Conservation (phyloP, 768 basidiomycete species). For the Rhodotorula kratochvilovae region DNA sequence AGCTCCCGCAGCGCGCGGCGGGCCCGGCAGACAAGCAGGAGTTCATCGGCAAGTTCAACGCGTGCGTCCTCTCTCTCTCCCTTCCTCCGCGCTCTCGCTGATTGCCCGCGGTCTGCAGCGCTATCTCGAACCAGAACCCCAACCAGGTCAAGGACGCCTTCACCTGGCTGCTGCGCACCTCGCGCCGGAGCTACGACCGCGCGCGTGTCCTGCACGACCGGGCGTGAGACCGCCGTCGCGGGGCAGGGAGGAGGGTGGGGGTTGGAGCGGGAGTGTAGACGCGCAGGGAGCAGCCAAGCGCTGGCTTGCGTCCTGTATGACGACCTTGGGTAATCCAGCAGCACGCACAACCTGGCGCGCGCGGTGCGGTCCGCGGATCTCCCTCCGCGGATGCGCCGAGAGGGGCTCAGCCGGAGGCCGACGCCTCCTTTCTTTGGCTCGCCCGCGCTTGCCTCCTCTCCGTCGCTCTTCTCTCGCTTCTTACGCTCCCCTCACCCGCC, state of each 20-base stretch:
- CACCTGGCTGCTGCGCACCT: slow-evolving; percentile 38
- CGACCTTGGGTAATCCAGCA: no score
- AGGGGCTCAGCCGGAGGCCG: no score
- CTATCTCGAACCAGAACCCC: slow-evolving; percentile 60
- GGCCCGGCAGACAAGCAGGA: slow-evolving; percentile 57
- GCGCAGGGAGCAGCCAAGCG: neutral
- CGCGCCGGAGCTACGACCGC: slow-evolving; percentile 30
- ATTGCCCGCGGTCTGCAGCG: slow-evolving; percentile 50
- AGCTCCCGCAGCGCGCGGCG: slow-evolving; percentile 54
- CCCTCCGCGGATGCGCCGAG: no score
- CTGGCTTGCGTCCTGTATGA: slow-evolving; percentile 3
- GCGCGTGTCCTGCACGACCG: slow-evolving; percentile 27
- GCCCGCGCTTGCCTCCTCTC: no score
- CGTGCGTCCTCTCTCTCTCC: slow-evolving; percentile 54
- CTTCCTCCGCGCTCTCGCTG: neutral
- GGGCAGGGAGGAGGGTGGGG: neutral
- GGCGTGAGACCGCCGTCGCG: neutral
- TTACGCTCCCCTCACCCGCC: no score
- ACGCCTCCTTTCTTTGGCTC: no score
- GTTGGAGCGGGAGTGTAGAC: neutral
- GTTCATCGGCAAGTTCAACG: slow-evolving; percentile 69
- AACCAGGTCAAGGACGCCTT: slow-evolving; percentile 81
- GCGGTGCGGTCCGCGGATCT: no score
- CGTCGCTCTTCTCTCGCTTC: no score
- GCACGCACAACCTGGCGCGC: no score